Evolutionary conservation across 2,329 filamentous ascomycete species (phyloP).

Genomic region (Akanthomyces lecanii): DNA sequence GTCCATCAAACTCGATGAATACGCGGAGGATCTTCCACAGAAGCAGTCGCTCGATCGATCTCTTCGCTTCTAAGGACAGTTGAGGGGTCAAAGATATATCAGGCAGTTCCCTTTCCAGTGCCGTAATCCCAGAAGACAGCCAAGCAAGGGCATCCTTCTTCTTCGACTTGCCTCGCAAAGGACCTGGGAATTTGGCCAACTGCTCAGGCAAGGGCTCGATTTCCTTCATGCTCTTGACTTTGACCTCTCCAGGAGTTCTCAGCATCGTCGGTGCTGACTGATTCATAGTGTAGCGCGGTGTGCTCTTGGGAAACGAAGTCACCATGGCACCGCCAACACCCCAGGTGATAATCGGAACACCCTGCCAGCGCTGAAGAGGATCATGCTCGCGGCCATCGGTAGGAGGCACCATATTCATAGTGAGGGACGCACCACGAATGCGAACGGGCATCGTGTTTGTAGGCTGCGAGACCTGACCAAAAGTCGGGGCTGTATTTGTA

Average conservation of each 20-base stretch:
- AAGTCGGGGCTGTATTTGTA: conserved; percentile 36
- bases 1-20: conserved; percentile 82
- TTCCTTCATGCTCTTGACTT: conserved; percentile 70
- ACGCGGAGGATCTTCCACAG: conserved; percentile 83
- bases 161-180: conserved; percentile 82
- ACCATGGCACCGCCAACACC: conserved; percentile 79
- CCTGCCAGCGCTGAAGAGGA: conserved; percentile 84
- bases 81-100: conserved; percentile 46
- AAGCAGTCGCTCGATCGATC: conserved; percentile 72
- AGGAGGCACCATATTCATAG: conserved; percentile 55
- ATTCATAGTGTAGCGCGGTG: conserved; percentile 78
- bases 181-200: conserved; percentile 80
- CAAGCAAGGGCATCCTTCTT: conserved; percentile 89
- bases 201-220: conserved; percentile 67
- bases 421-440: conserved; percentile 48
- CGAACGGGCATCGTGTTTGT: conserved; percentile 6
- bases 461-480: conserved; percentile 24
- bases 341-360: conserved; percentile 81
- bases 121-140: conserved; percentile 72
- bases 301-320: conserved; percentile 82
- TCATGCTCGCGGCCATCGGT: conserved; percentile 68
- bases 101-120: conserved; percentile 58
- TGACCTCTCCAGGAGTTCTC: conserved; percentile 76
- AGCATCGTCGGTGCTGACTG: conserved; percentile 72
- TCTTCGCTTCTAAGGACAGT: conserved; percentile 60